Base-by-base conservation (phyloP, 345 rosid genomes). In the Geranium brycei region DNA sequence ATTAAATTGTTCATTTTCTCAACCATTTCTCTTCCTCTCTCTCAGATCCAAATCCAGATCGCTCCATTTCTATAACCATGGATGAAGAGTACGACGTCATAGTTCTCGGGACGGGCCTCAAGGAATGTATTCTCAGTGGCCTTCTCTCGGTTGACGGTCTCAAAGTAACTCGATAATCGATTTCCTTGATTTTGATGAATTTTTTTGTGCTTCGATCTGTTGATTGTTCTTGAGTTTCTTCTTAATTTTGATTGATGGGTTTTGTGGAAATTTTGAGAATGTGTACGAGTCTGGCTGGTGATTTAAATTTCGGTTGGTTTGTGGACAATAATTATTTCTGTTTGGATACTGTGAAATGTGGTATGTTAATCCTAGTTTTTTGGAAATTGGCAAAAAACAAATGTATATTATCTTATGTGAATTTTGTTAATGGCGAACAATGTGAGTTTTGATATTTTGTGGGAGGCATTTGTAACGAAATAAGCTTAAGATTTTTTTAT, bases 61-160 rank as follows among this genome's bases (percentile, higher is more conserved):
- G 53, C 11, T 47, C 53, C 53, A 13, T 47, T 47, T 47, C 0
- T 19, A 31, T 41, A 12, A 64, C 63, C 70, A 81, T 89, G 96
- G 96, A 89, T 84, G 96, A 89, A 87, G 86, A 87, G 71, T 92
- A 92, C 62, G 96, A 86, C 72, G 98, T 92, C 30, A 87, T 89
- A 62, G 95, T 92, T 69, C 89, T 89, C 17, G 98, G 95, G 58
- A 92, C 91, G 4, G 95, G 95, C 64, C 95, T 89, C 64, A 92
- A 92, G 72, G 91, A 92, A 73, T 92, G 98, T 79, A 92, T 92
- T 72, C 96, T 87, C 73, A 87, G 96, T 8, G 98, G 98, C 4
- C 91, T 93, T 51, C 90, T 93, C 73, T 93, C 93, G 23, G 96
- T 87, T 51, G 82, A 87, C 77, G 98, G 96, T 53, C 96, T 88